These are phyloP conservation scores for Leptomonas pyrrhocoris DNA, from an alignment of 208 protist species.

Conservation along the genomic window DNA sequence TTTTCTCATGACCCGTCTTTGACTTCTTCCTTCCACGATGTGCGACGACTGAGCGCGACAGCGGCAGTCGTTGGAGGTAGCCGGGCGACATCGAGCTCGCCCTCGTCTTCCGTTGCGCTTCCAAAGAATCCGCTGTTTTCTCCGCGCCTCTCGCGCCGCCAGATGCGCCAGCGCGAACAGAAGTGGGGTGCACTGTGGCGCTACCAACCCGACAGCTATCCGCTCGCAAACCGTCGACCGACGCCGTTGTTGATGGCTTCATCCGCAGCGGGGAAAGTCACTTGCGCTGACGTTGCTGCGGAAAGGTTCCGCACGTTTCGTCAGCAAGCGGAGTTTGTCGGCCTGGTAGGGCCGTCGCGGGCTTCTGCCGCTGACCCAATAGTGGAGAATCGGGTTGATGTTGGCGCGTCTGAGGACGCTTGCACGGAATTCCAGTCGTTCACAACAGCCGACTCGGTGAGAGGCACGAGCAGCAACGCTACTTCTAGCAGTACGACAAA, in stretches of 20 bases:
- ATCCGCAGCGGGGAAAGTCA: background rate
- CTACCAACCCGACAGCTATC: conserved; percentile 22
- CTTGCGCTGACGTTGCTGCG: background rate
- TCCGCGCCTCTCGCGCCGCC: conserved; percentile 31
- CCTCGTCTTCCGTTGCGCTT: background rate
- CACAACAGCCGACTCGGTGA: too few relatives aligned
- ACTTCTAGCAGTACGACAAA: too few relatives aligned
- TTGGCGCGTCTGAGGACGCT: too few relatives aligned
- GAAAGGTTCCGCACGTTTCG: background rate
- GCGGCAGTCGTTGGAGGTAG: background rate
- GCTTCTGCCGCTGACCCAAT: background rate
- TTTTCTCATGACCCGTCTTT: conserved; percentile 12
- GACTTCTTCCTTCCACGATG: background rate
- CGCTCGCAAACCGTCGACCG: background rate
- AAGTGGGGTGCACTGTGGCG: conserved; percentile 55
- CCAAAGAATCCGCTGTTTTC: conserved; percentile 1
- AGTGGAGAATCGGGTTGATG: too few relatives aligned
- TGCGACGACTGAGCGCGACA: conserved; percentile 6
- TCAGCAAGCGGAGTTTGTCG: background rate
- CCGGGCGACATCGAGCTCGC: background rate
- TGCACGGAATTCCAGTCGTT: too few relatives aligned
- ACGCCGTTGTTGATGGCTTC: background rate
- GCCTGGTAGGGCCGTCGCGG: background rate
- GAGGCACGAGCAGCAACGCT: too few relatives aligned
- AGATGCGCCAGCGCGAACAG: conserved; percentile 53